Evolutionary conservation across 192 early-diverging fungal genomes (phyloP), one percentile per base, ranked within the genome.

Genomic region (Pilobolus umbonatus): DNA sequence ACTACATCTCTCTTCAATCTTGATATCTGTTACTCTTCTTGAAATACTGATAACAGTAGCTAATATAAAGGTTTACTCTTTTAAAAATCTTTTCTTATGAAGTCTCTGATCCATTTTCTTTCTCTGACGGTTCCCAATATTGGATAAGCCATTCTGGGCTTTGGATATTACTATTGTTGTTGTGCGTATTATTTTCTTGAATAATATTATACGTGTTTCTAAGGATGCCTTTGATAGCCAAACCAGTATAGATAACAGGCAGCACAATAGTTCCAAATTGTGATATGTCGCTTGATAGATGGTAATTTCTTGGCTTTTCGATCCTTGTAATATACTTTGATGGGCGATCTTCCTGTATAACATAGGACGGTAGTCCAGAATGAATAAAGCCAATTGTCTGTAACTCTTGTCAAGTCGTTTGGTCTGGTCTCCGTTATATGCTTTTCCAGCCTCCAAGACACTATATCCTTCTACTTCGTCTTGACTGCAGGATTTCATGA

Each of bases 321-420:
- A 50, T 50, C 15, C 48, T 50, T 26, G 48, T 50, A 6, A 28
- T 30, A 30, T 50, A 50, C 19, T 50, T n/a, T n/a, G 29, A 31
- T n/a, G 30, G 50, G 4, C 50, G 50, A 52, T 52, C 50, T 15
- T 29, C 30, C 5, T 10, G 29, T 17, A 36, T n/a, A 52, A 52
- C 17, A 22, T 32, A 52, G 4, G 30, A 35, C 19, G 17, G 6
- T 19, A 52, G 22, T 2, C 50, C 50, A 34, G 50, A 52, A 31
- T 52, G 31, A 52, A 35, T 52, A 29, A 52, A 52, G 30, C 31
- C 17, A 29, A 52, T 15, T 5, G 50, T 34, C 21, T 52, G 30
- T 3, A 52, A 3, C 31, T 50, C 19, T 21, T 2, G n/a, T 36
- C 30, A 34, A 17, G 1, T 15, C 7, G 5, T 34, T 52, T 52